Base-by-base conservation (phyloP, 78 protist species). In the Chrysochromulina tobinii region DNA sequence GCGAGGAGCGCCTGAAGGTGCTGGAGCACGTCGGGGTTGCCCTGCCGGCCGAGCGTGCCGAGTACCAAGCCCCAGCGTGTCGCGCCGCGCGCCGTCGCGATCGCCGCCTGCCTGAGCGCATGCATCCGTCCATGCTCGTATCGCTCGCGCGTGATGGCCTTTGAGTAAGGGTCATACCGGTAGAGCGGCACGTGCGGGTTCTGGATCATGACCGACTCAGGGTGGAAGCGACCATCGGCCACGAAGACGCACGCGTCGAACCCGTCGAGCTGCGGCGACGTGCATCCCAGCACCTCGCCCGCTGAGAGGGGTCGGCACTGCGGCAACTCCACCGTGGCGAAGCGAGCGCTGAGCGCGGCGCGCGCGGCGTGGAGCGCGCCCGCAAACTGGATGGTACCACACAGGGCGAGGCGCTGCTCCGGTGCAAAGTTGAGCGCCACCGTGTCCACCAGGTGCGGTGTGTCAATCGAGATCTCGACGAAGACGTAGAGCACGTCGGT, bases 221-320 rank as follows among this genome's bases (percentile, higher is more conserved):
- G 92, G 89, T 99, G 99, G 91, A 99, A 99, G 61, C 99, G 93
- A 11, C 99, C 99, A 77, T 98, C 99, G 7, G 97, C 99, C 5
- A 98, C 66, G 91, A 90, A 91, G 89, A 21, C 53, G 69, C 8
- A 1, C 18, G 83, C 77, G 66, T 89, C 89, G 73, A 0, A 2
- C 21, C 5, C 50, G 8, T n/a, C 83, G 6, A 97, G 25, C 92
- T 90, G 84, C 61, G 99, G 99, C 4, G 98, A 89, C 50, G 98
- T 98, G 73, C 99, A 98, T 23, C 99, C 99, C 17, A 98, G 79
- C 5, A 97, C 90, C 88, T 98, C 99, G 15, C 99, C 99, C 2
- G 97, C 97, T 20, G 99, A 96, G 50, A 98, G 93, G 12, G 99
- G 99, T 73, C 94, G 94, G 20, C 93, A 87, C 81, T 98, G 99